Base-by-base conservation (phyloP, 2,329 filamentous ascomycete species). In the Bimuria novae-zelandiae region DNA sequence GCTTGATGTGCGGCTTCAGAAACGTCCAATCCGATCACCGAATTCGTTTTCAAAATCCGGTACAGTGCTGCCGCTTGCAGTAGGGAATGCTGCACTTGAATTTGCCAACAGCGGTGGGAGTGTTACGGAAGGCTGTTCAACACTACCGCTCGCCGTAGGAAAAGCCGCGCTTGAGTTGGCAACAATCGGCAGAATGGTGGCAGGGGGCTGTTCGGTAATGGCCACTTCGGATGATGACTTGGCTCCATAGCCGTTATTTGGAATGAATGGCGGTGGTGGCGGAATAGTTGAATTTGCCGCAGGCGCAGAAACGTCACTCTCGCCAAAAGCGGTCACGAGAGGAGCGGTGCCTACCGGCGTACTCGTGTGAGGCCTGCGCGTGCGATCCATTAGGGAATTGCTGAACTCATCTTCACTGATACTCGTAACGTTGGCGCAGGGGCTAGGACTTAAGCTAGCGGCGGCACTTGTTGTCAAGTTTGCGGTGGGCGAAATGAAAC, bases 81-180 rank as follows among this genome's bases (percentile, higher is more conserved):
- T 21, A 19, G 44, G 33, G 4, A 39, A 4, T 10, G 7, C 25
- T 7, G 36, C 27, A 33, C 22, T 54, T 10, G 48, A 49, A 25
- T 52, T 54, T n/a, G 40, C 21, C 2, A 49, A 55, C 7, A 42
- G 16, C n/a, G 49, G 35, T 12, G 48, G 52, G 11, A 47, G n/a
- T n/a, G 52, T 54, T 0, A 56, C 27, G 7, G 59, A 59, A 22
- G 52, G 51, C 32, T 47, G 49, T 19, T 17, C 44, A 14, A 44
- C 49, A 10, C 21, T 35, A 17, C 40, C 23, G 27, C 41, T 43
- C 12, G 32, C 16, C 14, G 49, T 47, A 1, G 45, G 52, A 12
- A 52, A 32, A 8, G 17, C 25, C 8, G 37, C 35, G 30, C 37
- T 54, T 10, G 51, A 54, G 33, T 52, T 54, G 19, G 47, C 30